Conservation (phyloP, 2,329 filamentous ascomycete species). For the Xylariaceae sp. region DNA sequence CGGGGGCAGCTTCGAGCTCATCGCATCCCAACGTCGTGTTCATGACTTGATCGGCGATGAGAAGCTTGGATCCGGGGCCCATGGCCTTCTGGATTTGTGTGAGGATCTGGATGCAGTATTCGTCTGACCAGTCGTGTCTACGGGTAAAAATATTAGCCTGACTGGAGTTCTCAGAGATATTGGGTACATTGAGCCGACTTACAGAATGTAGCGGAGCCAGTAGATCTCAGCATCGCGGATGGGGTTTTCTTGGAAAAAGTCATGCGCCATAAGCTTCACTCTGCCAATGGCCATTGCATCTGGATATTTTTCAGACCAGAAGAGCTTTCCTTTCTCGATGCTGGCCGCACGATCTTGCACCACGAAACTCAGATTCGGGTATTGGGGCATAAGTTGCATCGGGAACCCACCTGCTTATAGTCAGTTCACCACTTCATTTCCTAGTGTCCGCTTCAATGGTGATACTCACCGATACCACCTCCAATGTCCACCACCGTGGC, state of each 20-base stretch:
- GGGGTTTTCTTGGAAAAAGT: conserved; percentile 34
- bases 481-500: conserved; percentile 20
- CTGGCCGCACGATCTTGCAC: conserved; percentile 32
- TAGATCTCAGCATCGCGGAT: conserved; percentile 19
- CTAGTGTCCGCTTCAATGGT: neutral
- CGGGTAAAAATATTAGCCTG: neutral
- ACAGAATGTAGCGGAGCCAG: conserved; percentile 14
- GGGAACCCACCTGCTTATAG: conserved; percentile 27
- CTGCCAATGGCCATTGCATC: conserved; percentile 8
- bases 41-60: conserved; percentile 33
- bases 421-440: neutral
- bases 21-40: conserved; percentile 31
- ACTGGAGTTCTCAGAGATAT: neutral
- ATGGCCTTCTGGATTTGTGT: conserved; percentile 15
- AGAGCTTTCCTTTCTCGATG: neutral
- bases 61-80: conserved; percentile 15
- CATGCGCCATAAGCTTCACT: conserved; percentile 26
- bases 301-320: neutral
- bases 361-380: conserved; percentile 33
- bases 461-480: conserved; percentile 16
- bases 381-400: conserved; percentile 31
- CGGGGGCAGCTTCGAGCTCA: conserved; percentile 29
- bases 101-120: conserved; percentile 31
- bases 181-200: neutral
- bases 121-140: conserved; percentile 35